Evolutionary conservation across 352 stramenopile species (phyloP), one percentile per base, ranked within the genome.

Genomic region (Aphanomyces astaci): DNA sequence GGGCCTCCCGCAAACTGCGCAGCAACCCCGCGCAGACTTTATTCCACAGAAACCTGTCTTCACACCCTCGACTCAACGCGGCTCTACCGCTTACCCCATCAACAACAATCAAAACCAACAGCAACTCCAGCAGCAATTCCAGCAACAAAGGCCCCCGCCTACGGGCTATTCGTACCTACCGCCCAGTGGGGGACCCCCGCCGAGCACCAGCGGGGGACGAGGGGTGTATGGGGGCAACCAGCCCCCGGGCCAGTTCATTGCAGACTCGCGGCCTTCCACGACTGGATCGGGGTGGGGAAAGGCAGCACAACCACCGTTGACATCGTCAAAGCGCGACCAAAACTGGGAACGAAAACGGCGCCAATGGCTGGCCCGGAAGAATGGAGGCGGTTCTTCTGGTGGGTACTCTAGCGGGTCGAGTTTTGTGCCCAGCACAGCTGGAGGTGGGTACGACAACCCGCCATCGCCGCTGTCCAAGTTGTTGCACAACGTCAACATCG

Each of bases 291-390:
- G 27, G 22, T 69, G 63, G 30, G 77, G 76, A 25, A 79, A 72
- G 65, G 72, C 73, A 24, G 72, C 73, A 17, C 83, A 91, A 64
- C 79, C 80, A 30, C 84, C 82, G 31, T 73, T 92, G 36, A 92
- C 84, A 24, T 83, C 80, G 39, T 92, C 84, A 25, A 89, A 89
- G 52, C 74, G 84, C 24, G 84, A 92, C 60, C 84, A 92, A 62
- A 92, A 87, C 67, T 92, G 84, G 84, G 84, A 90, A 63, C 82
- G 81, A 64, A 92, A 92, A 68, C 79, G 82, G 3, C 77, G 81
- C 0, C 76, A 80, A 32, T 92, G 84, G 84, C 72, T 90, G 4
- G 78, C 77, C 28, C 79, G 79, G 30, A 88, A 88, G 62, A 74
- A 80, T 53, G 73, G 75, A 49, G 72, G 57, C 31, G 70, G 52